Evolutionary conservation across 73 alveolate genomes (phyloP).

Genomic region (Urostyla sp.): DNA sequence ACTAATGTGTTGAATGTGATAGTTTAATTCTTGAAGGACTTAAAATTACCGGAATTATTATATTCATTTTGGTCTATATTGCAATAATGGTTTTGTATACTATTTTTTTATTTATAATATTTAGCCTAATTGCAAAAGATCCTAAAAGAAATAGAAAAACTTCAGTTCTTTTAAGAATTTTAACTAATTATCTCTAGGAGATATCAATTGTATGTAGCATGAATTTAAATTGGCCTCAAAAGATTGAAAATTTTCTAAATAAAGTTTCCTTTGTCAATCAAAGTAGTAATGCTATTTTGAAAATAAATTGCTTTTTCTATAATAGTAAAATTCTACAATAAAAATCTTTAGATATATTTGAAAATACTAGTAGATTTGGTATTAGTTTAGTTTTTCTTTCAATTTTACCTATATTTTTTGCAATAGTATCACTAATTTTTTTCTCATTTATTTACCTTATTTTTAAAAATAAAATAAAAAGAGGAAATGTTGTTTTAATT

Average conservation of each 20-base stretch:
- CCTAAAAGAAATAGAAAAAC: neutral
- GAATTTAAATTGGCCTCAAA: neutral
- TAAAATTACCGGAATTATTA: neutral
- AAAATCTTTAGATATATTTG: neutral
- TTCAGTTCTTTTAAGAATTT: constrained; percentile 7
- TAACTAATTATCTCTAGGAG: constrained; percentile 14
- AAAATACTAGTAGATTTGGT: neutral
- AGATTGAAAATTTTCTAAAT: neutral
- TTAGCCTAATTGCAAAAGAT: neutral
- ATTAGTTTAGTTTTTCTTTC: neutral
- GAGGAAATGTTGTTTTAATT: neutral
- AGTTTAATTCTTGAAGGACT: neutral
- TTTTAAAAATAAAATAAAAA: neutral
- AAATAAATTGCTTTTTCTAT: constrained; percentile 2
- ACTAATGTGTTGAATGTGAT: constrained; percentile 12
- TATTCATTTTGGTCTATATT: neutral
- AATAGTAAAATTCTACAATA: neutral
- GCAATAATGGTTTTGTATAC: neutral
- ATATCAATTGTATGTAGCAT: neutral
- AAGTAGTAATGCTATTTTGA: neutral
- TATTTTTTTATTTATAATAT: neutral
- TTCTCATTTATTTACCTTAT: neutral
- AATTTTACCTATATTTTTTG: neutral
- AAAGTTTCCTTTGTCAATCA: neutral
- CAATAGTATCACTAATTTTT: neutral